Percentiles rank a stretch among this genome's conserved stretches.
phyloP scores from a whole-genome alignment of 176 grass and related monocot genomes.

The Ananas comosus region DNA sequence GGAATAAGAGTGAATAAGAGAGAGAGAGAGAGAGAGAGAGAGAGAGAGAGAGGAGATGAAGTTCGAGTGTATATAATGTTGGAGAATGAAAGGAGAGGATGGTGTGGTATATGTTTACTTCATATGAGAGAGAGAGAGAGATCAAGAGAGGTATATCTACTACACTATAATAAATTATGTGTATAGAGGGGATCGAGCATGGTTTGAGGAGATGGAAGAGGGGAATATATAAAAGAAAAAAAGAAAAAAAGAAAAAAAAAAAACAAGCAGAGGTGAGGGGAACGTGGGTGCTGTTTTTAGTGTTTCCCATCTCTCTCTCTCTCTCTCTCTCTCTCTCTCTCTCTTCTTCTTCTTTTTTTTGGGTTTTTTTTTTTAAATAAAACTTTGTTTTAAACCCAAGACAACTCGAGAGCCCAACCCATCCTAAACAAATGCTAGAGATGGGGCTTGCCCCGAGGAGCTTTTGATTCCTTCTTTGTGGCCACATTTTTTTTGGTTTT shows the following conservation, averaged over 20 bases:
- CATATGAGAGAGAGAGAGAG: not conserved
- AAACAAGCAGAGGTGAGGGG: slow-evolving; percentile 67
- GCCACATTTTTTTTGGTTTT: no score
- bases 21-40: no score
- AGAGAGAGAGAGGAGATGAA: slow-evolving; percentile 18
- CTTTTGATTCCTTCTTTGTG: no score
- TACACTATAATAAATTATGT: not conserved
- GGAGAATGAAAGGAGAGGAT: not conserved
- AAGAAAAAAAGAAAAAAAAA: slow-evolving; percentile 20
- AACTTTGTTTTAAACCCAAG: no score
- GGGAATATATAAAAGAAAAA: not conserved
- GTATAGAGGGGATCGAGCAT: not conserved
- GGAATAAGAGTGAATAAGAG: not conserved
- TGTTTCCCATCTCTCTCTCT: slow-evolving; percentile 75
- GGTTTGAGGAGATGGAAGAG: not conserved
- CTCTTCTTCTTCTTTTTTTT: no score
- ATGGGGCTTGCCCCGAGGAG: no score
- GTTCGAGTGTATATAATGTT: not conserved
- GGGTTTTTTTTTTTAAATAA: no score
- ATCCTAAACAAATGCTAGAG: no score
- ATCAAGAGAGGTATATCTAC: no score
- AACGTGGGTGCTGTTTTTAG: slow-evolving; percentile 99
- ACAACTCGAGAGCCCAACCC: no score
- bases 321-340: slow-evolving; percentile 21
- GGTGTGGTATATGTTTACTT: slow-evolving; percentile 7